Conservation (phyloP, 2,329 filamentous ascomycete genomes). For the Penicillium fuscoglaucum region DNA sequence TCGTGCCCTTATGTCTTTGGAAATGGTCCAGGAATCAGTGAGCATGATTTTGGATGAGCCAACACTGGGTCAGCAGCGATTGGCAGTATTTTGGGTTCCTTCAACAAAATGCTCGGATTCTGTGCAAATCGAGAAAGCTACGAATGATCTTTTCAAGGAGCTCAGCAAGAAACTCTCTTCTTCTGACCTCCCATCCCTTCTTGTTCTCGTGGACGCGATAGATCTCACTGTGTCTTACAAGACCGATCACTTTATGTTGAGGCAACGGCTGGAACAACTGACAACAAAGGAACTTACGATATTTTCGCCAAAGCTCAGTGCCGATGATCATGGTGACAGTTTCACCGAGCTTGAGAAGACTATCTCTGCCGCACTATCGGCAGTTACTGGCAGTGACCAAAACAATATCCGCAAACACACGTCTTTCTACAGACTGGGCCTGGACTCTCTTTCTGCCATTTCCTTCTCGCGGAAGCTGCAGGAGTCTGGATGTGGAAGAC, state of each 20-base stretch:
- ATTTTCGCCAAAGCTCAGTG: slow-evolving; percentile 33
- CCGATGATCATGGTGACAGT: slow-evolving; percentile 31
- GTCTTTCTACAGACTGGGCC: slow-evolving; percentile 73
- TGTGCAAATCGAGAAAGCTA: slow-evolving; percentile 16
- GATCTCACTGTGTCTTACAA: slow-evolving; percentile 76
- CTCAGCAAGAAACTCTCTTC: slow-evolving; percentile 60
- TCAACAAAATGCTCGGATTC: slow-evolving; percentile 6
- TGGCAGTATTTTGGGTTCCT: slow-evolving; percentile 71
- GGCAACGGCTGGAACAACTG: slow-evolving; percentile 51
- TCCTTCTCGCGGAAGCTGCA: slow-evolving; percentile 62
- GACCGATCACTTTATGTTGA: slow-evolving; percentile 61
- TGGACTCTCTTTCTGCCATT: slow-evolving; percentile 84
- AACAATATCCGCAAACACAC: slow-evolving; percentile 61
- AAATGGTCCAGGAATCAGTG: slow-evolving; percentile 60
- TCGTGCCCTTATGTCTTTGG: slow-evolving; percentile 56
- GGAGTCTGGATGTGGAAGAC: slow-evolving; percentile 44
- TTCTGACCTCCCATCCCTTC: slow-evolving; percentile 77
- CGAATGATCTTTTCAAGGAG: slow-evolving; percentile 54
- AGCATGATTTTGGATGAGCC: slow-evolving; percentile 58
- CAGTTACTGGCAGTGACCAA: slow-evolving; percentile 49
- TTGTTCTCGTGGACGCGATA: slow-evolving; percentile 68
- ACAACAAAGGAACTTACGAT: slow-evolving; percentile 48
- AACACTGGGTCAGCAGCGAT: slow-evolving; percentile 48
- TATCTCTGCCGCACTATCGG: slow-evolving; percentile 58
- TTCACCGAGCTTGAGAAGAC: slow-evolving; percentile 59